phyloP scores from a whole-genome alignment of 2,329 filamentous ascomycete species.

The Achaetomium macrosporum region DNA sequence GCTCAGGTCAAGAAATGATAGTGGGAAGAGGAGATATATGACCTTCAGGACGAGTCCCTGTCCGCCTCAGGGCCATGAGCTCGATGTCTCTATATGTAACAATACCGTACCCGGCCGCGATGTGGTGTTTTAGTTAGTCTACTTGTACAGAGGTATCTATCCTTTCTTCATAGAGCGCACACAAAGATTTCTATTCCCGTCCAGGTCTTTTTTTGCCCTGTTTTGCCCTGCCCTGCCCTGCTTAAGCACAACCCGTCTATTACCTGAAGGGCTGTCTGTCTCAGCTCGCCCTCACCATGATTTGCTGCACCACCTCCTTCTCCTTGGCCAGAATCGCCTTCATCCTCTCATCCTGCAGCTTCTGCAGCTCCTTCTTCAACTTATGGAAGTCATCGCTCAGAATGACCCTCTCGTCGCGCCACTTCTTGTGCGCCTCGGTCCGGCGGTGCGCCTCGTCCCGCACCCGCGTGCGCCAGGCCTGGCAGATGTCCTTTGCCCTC shows the following conservation, averaged over 20 bases:
- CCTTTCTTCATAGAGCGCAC: constrained; percentile 1
- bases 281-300: constrained; percentile 14
- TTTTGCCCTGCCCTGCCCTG: background rate
- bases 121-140: constrained; percentile 5
- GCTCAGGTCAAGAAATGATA: constrained; percentile 11
- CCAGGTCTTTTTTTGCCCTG: background rate
- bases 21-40: background rate
- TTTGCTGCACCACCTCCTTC: constrained; percentile 41
- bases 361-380: constrained; percentile 44
- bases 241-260: background rate
- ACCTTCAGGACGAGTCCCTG: background rate
- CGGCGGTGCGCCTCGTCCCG: constrained; percentile 42
- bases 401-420: constrained; percentile 40
- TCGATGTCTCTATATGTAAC: constrained; percentile 12
- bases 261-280: background rate
- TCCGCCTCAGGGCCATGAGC: background rate
- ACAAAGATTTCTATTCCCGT: background rate
- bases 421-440: constrained; percentile 45
- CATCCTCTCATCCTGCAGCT: constrained; percentile 49
- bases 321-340: constrained; percentile 45
- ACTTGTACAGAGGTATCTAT: constrained; percentile 14
- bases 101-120: constrained; percentile 10
- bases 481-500: constrained; percentile 40
- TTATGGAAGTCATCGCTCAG: constrained; percentile 37
- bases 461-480: constrained; percentile 47